A percentile compares a stretch with the other conserved stretches of the same genome.
Conservation (phyloP, 73 alveolate genomes). For the Paramecium octaurelia region DNA sequence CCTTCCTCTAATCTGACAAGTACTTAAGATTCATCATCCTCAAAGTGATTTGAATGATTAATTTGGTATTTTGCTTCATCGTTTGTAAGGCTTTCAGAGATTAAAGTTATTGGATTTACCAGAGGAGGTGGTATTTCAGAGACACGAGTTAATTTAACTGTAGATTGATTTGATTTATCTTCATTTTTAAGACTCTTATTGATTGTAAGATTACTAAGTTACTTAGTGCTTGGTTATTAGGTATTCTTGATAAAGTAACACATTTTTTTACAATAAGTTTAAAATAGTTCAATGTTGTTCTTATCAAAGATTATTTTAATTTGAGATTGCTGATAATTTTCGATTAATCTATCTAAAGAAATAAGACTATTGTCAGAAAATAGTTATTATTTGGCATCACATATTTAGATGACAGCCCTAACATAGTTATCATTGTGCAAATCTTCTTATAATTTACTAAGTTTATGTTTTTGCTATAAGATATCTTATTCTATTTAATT, state of each 20-base stretch:
- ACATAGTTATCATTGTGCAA: constrained; percentile 35
- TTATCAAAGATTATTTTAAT: not conserved
- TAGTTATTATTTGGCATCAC: not conserved
- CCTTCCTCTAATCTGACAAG: constrained; percentile 17
- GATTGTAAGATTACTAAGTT: not conserved
- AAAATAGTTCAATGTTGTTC: not conserved
- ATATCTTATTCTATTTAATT: not conserved
- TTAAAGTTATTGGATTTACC: not conserved
- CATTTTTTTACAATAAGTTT: not conserved
- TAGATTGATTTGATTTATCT: not conserved
- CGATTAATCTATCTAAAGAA: not conserved
- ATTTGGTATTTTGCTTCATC: not conserved
- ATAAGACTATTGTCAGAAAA: not conserved
- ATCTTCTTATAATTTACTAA: constrained; percentile 10
- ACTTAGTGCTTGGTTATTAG: not conserved
- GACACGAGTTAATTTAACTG: not conserved
- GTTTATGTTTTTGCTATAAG: not conserved
- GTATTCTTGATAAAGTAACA: not conserved
- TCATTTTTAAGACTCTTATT: not conserved
- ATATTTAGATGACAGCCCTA: not conserved
- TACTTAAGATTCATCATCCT: not conserved
- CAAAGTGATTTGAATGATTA: not conserved
- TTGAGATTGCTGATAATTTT: not conserved
- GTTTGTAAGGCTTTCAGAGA: not conserved
- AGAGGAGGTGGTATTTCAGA: constrained; percentile 10